These are phyloP conservation scores for Ampelomyces quisqualis DNA, from an alignment of 2,329 filamentous ascomycete species.

Conservation along the genomic window DNA sequence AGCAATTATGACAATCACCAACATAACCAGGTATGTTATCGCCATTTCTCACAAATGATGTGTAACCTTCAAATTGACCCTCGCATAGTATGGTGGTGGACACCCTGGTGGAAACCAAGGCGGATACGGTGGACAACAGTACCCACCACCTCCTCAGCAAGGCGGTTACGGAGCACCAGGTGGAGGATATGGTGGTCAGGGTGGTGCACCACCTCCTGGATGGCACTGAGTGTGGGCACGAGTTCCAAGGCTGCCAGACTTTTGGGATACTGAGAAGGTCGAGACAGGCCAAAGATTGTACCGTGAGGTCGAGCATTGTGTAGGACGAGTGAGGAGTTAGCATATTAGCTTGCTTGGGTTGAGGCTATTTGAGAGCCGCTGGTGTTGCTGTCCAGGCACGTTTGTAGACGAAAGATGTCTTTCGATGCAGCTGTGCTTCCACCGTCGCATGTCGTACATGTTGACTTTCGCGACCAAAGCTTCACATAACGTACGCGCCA, in stretches of 20 bases:
- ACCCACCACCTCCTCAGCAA: slow-evolving; percentile 19
- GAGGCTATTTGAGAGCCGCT: slow-evolving; percentile 1
- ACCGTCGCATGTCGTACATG: too few species aligned
- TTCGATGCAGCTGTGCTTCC: too few species aligned
- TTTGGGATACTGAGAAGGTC: neutral
- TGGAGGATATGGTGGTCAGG: slow-evolving; percentile 3
- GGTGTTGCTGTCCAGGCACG: too few species aligned
- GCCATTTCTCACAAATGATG: too few species aligned
- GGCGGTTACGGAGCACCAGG: slow-evolving; percentile 12
- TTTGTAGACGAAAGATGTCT: neutral
- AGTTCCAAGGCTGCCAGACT: too few species aligned
- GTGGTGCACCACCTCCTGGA: slow-evolving; percentile 25
- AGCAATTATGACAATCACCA: slow-evolving; percentile 36
- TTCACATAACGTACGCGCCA: too few species aligned
- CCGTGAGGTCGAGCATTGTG: slow-evolving; percentile 1
- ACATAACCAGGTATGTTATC: slow-evolving; percentile 21
- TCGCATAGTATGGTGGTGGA: slow-evolving; percentile 13
- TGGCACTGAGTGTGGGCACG: slow-evolving; percentile 18
- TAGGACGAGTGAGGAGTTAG: neutral
- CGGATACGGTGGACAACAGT: slow-evolving; percentile 18
- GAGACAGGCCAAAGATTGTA: slow-evolving; percentile 3
- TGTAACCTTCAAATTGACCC: neutral
- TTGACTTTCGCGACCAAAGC: too few species aligned
- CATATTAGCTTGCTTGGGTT: too few species aligned
- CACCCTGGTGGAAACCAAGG: slow-evolving; percentile 14